Evolutionary conservation across 768 basidiomycete genomes (phyloP).

Genomic region (Kwoniella sp.): DNA sequence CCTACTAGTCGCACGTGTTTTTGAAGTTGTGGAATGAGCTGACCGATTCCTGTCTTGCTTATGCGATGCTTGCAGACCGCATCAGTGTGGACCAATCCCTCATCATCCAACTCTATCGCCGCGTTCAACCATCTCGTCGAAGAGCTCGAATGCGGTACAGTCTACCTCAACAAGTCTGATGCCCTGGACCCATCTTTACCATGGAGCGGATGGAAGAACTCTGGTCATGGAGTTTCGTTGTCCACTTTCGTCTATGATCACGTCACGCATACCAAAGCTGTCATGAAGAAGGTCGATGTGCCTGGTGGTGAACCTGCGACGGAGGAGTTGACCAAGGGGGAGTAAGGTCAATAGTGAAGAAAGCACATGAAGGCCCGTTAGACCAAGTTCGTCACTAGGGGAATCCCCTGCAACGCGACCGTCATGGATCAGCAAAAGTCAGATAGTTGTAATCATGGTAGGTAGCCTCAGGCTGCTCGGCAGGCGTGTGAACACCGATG

Average conservation of each 20-base stretch:
- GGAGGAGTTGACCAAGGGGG: conserved; percentile 3
- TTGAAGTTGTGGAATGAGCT: no score
- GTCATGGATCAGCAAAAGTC: no score
- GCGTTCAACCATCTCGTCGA: conserved; percentile 72
- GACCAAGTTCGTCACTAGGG: no score
- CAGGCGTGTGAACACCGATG: no score
- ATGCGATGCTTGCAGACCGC: conserved; percentile 63
- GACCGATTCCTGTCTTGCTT: no score
- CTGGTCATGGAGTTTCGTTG: conserved; percentile 85
- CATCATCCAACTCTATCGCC: conserved; percentile 64
- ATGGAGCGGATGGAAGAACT: conserved; percentile 94
- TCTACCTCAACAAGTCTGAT: conserved; percentile 89
- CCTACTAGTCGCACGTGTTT: no score
- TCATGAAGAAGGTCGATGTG: conserved; percentile 51
- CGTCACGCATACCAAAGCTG: conserved; percentile 51
- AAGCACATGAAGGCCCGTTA: background rate
- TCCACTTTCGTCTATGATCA: conserved; percentile 64
- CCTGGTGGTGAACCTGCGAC: background rate
- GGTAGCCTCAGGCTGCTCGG: no score
- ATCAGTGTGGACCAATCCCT: conserved; percentile 84
- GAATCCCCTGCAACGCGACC: no score
- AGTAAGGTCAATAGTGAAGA: background rate
- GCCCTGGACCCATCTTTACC: conserved; percentile 87
- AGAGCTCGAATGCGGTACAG: conserved; percentile 82
- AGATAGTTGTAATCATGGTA: no score